Evolutionary conservation across 768 basidiomycete species (phyloP).

Genomic region (Amanita rimosa): DNA sequence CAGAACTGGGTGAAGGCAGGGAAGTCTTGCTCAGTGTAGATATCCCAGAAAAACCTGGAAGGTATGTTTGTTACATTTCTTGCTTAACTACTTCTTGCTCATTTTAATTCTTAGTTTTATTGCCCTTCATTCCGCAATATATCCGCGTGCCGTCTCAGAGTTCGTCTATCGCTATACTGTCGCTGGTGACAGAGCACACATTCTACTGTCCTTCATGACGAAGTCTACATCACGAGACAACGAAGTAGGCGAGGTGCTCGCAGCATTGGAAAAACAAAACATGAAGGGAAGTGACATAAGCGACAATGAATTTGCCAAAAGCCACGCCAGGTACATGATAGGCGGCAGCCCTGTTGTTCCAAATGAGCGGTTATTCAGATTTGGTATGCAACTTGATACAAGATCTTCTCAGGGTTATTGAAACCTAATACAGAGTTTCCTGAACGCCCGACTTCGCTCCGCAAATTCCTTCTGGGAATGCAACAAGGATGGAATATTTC

Average conservation of each 20-base stretch:
- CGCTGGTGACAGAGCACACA: conserved; percentile 60
- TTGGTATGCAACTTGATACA: conserved; percentile 48
- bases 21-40: conserved; percentile 93
- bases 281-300: conserved; percentile 88
- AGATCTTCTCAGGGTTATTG: background rate
- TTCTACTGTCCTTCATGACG: conserved; percentile 87
- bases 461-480: conserved; percentile 79
- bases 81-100: background rate
- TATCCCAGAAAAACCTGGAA: conserved; percentile 88
- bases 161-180: conserved; percentile 87
- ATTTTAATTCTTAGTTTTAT: conserved; percentile 52
- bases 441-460: conserved; percentile 84
- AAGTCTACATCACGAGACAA: conserved; percentile 42
- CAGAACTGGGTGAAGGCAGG: conserved; percentile 90
- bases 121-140: conserved; percentile 74
- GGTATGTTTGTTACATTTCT: conserved; percentile 36
- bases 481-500: conserved; percentile 89
- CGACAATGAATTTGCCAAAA: conserved; percentile 93
- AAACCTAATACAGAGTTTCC: conserved; percentile 66
- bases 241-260: conserved; percentile 58
- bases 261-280: conserved; percentile 46
- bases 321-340: conserved; percentile 89
- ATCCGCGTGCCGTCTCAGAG: conserved; percentile 89
- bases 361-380: conserved; percentile 85
- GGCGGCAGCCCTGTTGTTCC: conserved; percentile 72